Evolutionary conservation across 148 eudicot genomes (phyloP), one percentile per base, ranked within the genome.

Genomic region (Cornus controversa): DNA sequence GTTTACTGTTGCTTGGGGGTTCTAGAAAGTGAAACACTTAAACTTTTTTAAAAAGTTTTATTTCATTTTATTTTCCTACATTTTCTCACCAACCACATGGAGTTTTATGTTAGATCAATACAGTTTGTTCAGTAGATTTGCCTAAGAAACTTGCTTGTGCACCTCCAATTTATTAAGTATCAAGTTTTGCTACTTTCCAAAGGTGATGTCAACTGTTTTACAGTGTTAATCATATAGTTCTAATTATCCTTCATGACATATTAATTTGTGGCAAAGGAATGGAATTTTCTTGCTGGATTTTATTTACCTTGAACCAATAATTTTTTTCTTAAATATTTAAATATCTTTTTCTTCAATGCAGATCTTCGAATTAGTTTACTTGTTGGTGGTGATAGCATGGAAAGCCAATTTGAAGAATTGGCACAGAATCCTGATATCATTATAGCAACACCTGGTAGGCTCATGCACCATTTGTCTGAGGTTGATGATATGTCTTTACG

Each of bases 301-400:
- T 40, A 40, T 40, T 40, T 40, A 2, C 1, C 7, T 4, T 40
- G 45, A 40, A 40, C 45, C 8, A 1, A 40, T 40, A 9, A 2
- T 40, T 40, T 40, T 6, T 9, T 9, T 9, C 45, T 40, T 50
- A 13, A 50, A 50, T 50, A 50, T 50, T 50, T 50, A 3, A 50
- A 50, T 18, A 50, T 28, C 50, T 20, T 57, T 74, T 23, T 73
- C 34, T 82, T 58, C 47, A 65, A 25, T 81, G 79, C 91, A 96
- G 99, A 93, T 87, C 92, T 96, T 72, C 98, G 95, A 23, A 82
- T 88, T 73, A 89, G 97, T 86, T 93, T 96, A 69, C 69, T 93
- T 82, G 99, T 93, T 81, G 99, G 99, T 81, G 98, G 99, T 71
- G 99, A 96, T 84, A 92, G 97, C 68, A 96, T 93, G 99, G 92